These are phyloP conservation scores for Starmera pachycereana DNA, from an alignment of 805 yeast species.

Conservation along the genomic window DNA sequence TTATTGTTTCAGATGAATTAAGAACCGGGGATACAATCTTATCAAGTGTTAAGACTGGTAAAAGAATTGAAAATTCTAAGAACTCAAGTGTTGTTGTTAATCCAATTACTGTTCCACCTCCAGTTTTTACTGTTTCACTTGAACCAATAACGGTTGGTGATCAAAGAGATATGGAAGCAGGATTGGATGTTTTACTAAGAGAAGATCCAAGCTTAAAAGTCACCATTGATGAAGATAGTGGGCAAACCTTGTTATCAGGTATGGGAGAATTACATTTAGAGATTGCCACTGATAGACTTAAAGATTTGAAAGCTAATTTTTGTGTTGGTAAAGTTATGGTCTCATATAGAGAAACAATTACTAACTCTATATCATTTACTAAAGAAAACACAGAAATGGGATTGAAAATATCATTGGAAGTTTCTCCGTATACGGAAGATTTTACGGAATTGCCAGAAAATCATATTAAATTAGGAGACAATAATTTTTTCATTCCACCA, in stretches of 20 bases:
- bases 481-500: slow-evolving; percentile 19
- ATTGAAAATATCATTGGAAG: slow-evolving; percentile 17
- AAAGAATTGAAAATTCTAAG: slow-evolving; percentile 38
- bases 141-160: slow-evolving; percentile 84
- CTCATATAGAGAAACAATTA: slow-evolving; percentile 71
- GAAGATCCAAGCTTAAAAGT: slow-evolving; percentile 88
- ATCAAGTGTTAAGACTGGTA: slow-evolving; percentile 34
- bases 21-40: slow-evolving; percentile 88
- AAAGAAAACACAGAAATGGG: slow-evolving; percentile 3
- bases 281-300: slow-evolving; percentile 71
- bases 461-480: slow-evolving; percentile 22
- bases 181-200: slow-evolving; percentile 53
- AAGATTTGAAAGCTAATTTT: slow-evolving; percentile 74
- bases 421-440: slow-evolving; percentile 23
- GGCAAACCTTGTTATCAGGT: slow-evolving; percentile 83
- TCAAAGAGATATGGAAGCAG: slow-evolving; percentile 57
- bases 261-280: slow-evolving; percentile 97
- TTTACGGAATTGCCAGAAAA: slow-evolving; percentile 17
- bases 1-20: slow-evolving; percentile 46
- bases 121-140: slow-evolving; percentile 78
- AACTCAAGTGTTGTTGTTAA: slow-evolving; percentile 40
- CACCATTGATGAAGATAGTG: slow-evolving; percentile 70
- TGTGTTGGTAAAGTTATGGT: slow-evolving; percentile 79
- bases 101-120: slow-evolving; percentile 84
- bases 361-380: slow-evolving; percentile 1